These are phyloP conservation scores for Lunularia cruciata DNA, from an alignment of 225 moss, liverwort and hornwort genomes.

Conservation along the genomic window DNA sequence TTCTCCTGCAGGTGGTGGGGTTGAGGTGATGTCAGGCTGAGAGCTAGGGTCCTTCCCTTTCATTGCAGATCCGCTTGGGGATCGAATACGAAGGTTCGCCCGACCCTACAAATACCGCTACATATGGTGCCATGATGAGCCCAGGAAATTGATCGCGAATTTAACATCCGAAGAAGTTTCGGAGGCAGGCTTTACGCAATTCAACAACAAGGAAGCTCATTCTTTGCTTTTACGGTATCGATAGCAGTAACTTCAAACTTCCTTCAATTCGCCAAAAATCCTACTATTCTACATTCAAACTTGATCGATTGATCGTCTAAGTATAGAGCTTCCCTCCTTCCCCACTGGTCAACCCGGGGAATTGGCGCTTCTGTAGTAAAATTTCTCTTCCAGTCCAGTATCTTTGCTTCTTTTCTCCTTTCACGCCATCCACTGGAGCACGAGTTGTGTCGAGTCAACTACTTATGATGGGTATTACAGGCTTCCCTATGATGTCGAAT, in stretches of 20 bases:
- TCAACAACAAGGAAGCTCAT: background rate
- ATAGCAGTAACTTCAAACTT: no score
- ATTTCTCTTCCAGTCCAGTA: background rate
- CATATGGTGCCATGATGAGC: background rate
- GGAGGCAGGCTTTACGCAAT: no score
- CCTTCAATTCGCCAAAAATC: no score
- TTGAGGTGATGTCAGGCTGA: background rate
- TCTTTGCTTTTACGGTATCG: background rate
- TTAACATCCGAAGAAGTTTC: no score
- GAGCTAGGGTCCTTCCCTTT: background rate
- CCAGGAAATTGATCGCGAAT: background rate
- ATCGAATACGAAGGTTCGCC: background rate
- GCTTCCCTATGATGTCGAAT: background rate
- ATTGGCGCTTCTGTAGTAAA: background rate
- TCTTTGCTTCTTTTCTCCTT: background rate
- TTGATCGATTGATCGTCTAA: background rate
- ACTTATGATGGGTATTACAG: background rate
- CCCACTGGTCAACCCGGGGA: background rate
- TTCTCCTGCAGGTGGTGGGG: background rate
- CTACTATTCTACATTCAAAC: no score
- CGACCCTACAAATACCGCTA: background rate
- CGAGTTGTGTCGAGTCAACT: no score
- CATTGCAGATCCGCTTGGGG: background rate
- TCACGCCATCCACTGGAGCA: background rate
- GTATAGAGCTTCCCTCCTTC: background rate